These are phyloP conservation scores for Wickerhamomyces rabaulensis DNA, from an alignment of 805 yeast genomes.

Conservation along the genomic window DNA sequence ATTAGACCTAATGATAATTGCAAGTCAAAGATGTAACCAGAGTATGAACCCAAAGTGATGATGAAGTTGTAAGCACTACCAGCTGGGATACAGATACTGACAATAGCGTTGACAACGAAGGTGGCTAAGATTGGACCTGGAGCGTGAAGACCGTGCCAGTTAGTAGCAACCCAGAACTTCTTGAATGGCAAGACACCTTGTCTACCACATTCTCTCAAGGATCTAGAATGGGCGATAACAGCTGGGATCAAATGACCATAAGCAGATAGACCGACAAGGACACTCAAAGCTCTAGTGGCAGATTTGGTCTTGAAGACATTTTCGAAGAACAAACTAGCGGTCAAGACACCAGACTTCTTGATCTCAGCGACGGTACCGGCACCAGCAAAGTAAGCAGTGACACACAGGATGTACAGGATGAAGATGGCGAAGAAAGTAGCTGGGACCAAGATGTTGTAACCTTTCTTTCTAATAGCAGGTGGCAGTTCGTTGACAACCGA, in stretches of 20 bases:
- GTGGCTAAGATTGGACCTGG: slow-evolving; percentile 65
- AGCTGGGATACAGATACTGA: slow-evolving; percentile 75
- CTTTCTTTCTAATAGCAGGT: slow-evolving; percentile 25
- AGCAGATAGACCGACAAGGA: slow-evolving; percentile 43
- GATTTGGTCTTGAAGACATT: slow-evolving; percentile 28
- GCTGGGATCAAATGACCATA: slow-evolving; percentile 45
- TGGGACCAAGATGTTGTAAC: slow-evolving; percentile 26
- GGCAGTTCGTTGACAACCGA: slow-evolving; percentile 32
- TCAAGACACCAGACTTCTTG: slow-evolving; percentile 27
- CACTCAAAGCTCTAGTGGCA: slow-evolving; percentile 42
- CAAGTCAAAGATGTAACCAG: slow-evolving; percentile 66
- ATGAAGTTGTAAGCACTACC: slow-evolving; percentile 81
- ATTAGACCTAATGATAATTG: slow-evolving; percentile 56
- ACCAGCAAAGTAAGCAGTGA: slow-evolving; percentile 33
- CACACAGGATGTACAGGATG: slow-evolving; percentile 27
- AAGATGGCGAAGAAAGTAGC: slow-evolving; percentile 27
- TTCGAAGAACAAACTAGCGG: slow-evolving; percentile 27
- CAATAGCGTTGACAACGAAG: slow-evolving; percentile 62
- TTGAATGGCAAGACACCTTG: slow-evolving; percentile 45
- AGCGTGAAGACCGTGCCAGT: slow-evolving; percentile 31
- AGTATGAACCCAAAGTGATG: slow-evolving; percentile 64
- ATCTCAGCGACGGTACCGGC: slow-evolving; percentile 22
- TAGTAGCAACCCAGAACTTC: slow-evolving; percentile 37
- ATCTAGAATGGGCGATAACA: slow-evolving; percentile 45
- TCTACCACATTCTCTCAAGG: slow-evolving; percentile 44